These are phyloP conservation scores for Talaromyces liani DNA, from an alignment of 495 filamentous ascomycete species.

Conservation along the genomic window DNA sequence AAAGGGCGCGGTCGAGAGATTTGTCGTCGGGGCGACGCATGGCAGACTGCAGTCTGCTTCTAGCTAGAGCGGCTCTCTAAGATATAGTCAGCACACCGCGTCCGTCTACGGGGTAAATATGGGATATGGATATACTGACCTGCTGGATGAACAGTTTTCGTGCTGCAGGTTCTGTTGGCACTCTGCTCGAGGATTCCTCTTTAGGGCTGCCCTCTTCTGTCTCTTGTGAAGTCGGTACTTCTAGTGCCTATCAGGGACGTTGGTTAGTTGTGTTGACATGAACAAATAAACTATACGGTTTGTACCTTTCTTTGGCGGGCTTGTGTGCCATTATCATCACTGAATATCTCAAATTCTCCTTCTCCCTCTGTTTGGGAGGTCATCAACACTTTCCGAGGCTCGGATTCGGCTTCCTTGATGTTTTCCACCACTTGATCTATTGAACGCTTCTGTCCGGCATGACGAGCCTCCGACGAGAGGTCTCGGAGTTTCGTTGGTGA, in stretches of 20 bases:
- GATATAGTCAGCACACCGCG: slow-evolving; percentile 6
- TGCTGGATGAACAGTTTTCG: slow-evolving; percentile 39
- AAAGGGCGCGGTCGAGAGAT: slow-evolving; percentile 38
- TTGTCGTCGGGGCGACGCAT: slow-evolving; percentile 36
- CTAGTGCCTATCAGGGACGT: background rate
- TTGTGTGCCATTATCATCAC: background rate
- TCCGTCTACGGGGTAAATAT: background rate
- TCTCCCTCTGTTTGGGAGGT: background rate
- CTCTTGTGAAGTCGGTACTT: background rate
- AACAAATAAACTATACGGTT: background rate
- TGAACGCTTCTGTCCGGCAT: slow-evolving; percentile 36
- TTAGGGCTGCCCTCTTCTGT: background rate
- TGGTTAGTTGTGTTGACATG: background rate
- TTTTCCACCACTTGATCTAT: slow-evolving; percentile 30
- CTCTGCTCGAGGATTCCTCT: slow-evolving; percentile 9
- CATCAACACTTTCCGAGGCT: slow-evolving; percentile 7
- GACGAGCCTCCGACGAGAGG: slow-evolving; percentile 16
- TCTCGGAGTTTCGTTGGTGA: background rate
- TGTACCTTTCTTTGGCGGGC: background rate
- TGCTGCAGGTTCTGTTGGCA: slow-evolving; percentile 30
- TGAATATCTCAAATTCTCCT: slow-evolving; percentile 3
- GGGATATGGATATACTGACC: slow-evolving; percentile 17
- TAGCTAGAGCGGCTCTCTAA: slow-evolving; percentile 39
- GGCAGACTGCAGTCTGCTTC: slow-evolving; percentile 34
- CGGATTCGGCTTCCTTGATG: background rate